Evolutionary conservation across 257 asterid genomes (phyloP), one percentile per base, ranked within the genome.

Genomic region (Penstemon barbatus): DNA sequence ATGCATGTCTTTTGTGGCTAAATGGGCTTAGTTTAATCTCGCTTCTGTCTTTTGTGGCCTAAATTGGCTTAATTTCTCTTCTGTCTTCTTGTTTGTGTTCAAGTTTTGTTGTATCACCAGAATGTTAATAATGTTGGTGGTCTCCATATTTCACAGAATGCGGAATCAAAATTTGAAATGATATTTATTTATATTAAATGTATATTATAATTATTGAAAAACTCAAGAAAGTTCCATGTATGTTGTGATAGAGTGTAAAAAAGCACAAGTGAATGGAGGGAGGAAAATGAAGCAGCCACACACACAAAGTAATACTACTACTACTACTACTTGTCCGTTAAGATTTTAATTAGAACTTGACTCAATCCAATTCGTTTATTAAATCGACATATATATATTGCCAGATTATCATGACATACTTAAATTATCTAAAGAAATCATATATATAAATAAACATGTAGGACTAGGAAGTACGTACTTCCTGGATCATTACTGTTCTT

Each of bases 1-100:
- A 1, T 81, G 85, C 15, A 83, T 86, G 92, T 86, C 87, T 69
- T 68, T 83, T 60, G 72, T 86, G 51, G 92, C 89, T 72, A 83
- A 57, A 64, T 86, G 92, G 92, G 82, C 89, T 1, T 86, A 74
- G 82, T 87, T 1, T 86, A 74, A 82, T 25, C 12, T 54, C 43
- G 18, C 38, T 36, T 12, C 37, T 9, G 7, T 48, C 41, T 13
- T 13, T 40, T 64, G 33, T 25, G 33, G 33, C 33, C 33, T 25
- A 25, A 25, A 25, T 25, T 2, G 33, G 33, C 33, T 25, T 25
- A 25, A 25, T 25, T 18, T 54, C 43, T 18, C 7, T 38, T 41
- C 48, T 44, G 4, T 41, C 19, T n/a, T 44, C 33, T 4, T 33
- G n/a, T 44, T 44, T 63, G 11, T 25, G 45, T 8, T 63, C 18